Evolutionary conservation across 1,139 yeast species (phyloP), one percentile per base, ranked within the genome.

Genomic region (Suhomyces yuchorum): DNA sequence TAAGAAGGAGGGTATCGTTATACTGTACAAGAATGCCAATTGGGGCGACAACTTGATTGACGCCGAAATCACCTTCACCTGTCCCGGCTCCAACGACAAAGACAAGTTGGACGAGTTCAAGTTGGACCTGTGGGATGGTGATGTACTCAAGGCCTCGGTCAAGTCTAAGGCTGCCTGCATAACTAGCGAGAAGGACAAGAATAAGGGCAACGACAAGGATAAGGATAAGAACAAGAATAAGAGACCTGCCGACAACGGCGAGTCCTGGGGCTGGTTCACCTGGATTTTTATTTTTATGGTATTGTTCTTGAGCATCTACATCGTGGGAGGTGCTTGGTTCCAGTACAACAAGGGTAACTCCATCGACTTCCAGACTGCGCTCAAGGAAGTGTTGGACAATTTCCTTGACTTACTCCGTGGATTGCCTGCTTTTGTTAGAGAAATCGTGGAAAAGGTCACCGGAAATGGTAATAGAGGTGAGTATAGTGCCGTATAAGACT

Each of bases 261-360:
- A 72, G 59, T 82, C 82, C 32, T 82, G 87, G 88, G 90, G 87
- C 41, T 85, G 89, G 85, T 85, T 86, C 60, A 82, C 89, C 2
- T 85, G 91, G 89, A 67, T 85, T 6, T 77, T 87, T 57, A 77
- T 87, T 57, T 80, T 86, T 58, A 72, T 84, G 56, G 83, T 88
- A 11, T 68, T 91, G 40, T 81, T 81, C 51, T 76, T 87, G 56
- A 82, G 92, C 48, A 81, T 80, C 46, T 90, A 88, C 62, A 81
- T 90, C 35, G 77, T 87, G 48, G 88, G 87, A 18, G 87, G 88
- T 15, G 92, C 96, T 0, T 90, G 95, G 87, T 78, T 87, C 61
- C 89, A 80, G 58, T 76, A 76, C 56, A 76, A 74, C 55, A 77
- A 75, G 56, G 80, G 82, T 28, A 76, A 79, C 56, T 74, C 79